Percentiles rank a stretch among this genome's conserved stretches.
phyloP scores from a whole-genome alignment of 768 basidiomycete genomes.

The Xerocomellus intermedius region DNA sequence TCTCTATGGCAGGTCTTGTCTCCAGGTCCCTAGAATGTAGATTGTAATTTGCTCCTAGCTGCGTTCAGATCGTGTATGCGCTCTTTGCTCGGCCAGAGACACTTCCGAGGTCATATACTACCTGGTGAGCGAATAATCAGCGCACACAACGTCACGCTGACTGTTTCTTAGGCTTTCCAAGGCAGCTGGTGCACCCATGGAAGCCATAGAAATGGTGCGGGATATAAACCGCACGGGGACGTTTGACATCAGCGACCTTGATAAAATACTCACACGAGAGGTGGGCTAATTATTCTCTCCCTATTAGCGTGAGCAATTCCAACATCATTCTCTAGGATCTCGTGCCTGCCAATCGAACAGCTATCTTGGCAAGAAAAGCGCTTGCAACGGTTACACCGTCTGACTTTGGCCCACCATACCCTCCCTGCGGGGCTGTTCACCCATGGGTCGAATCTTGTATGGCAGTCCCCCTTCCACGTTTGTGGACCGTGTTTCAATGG shows the following conservation, averaged over 20 bases:
- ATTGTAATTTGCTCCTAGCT: slow-evolving; percentile 40
- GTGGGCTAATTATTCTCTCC: slow-evolving; percentile 34
- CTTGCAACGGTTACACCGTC: slow-evolving; percentile 31
- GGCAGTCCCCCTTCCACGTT: slow-evolving; percentile 50
- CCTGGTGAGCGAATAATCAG: slow-evolving; percentile 50
- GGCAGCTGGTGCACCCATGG: slow-evolving; percentile 61
- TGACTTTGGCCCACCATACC: slow-evolving; percentile 52
- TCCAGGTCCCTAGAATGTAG: neutral
- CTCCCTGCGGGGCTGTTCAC: slow-evolving; percentile 73
- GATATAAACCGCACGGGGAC: slow-evolving; percentile 56
- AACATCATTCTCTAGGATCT: slow-evolving; percentile 44
- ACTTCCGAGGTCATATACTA: slow-evolving; percentile 70
- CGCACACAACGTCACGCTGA: neutral
- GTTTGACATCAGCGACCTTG: slow-evolving; percentile 56
- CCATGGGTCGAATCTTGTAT: slow-evolving; percentile 60
- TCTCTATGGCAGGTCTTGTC: slow-evolving; percentile 53
- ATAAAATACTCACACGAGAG: slow-evolving; percentile 47
- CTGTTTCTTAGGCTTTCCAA: slow-evolving; percentile 60
- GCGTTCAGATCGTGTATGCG: slow-evolving; percentile 83
- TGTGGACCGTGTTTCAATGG: slow-evolving; percentile 80
- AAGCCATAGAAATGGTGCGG: slow-evolving; percentile 59
- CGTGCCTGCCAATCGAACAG: slow-evolving; percentile 48
- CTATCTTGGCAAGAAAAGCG: slow-evolving; percentile 45
- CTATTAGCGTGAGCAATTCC: neutral
- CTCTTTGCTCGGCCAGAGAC: slow-evolving; percentile 80